These are phyloP conservation scores for Trichoderma sp. DNA, from an alignment of 2,329 filamentous ascomycete species.

Conservation along the genomic window DNA sequence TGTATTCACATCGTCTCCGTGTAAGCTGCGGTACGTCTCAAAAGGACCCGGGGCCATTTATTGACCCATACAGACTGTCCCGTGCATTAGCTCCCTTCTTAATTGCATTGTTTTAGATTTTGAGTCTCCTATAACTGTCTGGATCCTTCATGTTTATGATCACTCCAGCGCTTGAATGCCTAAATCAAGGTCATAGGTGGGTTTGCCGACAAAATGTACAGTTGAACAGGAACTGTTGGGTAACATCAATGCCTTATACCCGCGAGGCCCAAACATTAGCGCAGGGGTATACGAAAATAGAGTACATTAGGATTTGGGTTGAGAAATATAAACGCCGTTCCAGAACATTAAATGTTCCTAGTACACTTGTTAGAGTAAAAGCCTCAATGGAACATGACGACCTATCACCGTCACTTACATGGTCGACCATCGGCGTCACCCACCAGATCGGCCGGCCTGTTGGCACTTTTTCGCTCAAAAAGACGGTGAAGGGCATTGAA, in stretches of 20 bases:
- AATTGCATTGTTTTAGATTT: not conserved
- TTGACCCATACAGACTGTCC: not conserved
- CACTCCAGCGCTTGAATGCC: not conserved
- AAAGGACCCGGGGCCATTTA: too few relatives aligned
- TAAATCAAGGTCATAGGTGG: not conserved
- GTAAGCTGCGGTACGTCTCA: too few relatives aligned
- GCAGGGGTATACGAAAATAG: not conserved
- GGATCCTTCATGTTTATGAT: fast-evolving
- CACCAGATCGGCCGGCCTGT: not conserved
- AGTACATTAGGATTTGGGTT: not conserved
- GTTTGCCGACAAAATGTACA: not conserved
- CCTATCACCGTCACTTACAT: not conserved
- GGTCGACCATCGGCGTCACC: not conserved
- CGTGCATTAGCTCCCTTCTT: not conserved
- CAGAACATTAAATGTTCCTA: not conserved
- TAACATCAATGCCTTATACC: not conserved
- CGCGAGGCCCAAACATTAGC: not conserved
- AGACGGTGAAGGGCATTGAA: not conserved
- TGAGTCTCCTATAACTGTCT: not conserved
- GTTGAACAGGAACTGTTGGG: not conserved
- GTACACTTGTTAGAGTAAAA: not conserved
- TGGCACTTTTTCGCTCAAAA: not conserved
- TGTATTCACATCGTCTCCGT: not conserved
- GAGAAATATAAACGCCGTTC: not conserved
- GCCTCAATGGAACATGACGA: not conserved